These are phyloP conservation scores for Leucogyrophana mollusca DNA, from an alignment of 768 basidiomycete genomes.

Conservation along the genomic window DNA sequence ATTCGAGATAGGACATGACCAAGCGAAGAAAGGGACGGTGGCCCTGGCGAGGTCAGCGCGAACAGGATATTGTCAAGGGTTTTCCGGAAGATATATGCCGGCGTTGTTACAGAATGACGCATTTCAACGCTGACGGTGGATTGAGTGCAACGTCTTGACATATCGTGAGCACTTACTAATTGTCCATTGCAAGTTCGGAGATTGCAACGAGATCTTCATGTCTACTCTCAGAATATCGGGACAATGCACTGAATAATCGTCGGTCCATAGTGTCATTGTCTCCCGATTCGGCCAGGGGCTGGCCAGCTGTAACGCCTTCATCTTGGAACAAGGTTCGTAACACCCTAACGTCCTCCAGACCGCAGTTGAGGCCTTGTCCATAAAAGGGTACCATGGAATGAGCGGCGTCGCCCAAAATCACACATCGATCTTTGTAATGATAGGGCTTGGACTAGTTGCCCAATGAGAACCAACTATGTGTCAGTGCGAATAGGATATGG, in stretches of 20 bases:
- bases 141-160: conserved; percentile 15
- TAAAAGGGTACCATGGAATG: conserved; percentile 99
- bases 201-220: conserved; percentile 91
- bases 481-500: conserved; percentile 13
- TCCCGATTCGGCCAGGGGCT: conserved; percentile 26
- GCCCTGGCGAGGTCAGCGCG: conserved; percentile 51
- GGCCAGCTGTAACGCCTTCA: conserved; percentile 58
- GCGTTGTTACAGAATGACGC: conserved; percentile 88
- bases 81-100: conserved; percentile 76
- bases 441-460: conserved; percentile 71
- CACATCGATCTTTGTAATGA: conserved; percentile 84
- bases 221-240: conserved; percentile 76
- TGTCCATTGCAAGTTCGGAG: conserved; percentile 89
- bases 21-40: conserved; percentile 46
- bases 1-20: conserved; percentile 44
- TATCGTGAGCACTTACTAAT: conserved; percentile 73
- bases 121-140: conserved; percentile 74
- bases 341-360: conserved; percentile 94
- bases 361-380: conserved; percentile 97
- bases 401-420: conserved; percentile 92
- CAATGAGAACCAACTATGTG: conserved; percentile 15
- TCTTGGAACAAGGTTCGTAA: conserved; percentile 72
- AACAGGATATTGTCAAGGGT: conserved; percentile 74
- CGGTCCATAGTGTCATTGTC: conserved; percentile 43
- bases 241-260: conserved; percentile 63